Base-by-base conservation (phyloP, 257 asterid species). In the Petunia axillaris region DNA sequence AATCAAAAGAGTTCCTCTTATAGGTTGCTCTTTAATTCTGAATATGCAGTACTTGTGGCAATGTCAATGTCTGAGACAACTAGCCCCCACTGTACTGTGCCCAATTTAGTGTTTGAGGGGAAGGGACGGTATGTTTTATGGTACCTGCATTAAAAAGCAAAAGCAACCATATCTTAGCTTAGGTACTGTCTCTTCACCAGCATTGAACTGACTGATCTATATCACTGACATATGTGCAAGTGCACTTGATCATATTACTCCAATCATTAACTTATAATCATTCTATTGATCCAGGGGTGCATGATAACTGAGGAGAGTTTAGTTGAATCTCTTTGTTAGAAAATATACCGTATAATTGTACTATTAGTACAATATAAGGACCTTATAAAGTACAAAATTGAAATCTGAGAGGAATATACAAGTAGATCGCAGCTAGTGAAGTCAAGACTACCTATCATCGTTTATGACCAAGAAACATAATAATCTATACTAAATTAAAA, bases 131-230 rank as follows among this genome's bases (percentile, higher is more conserved):
- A n/a, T 60, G 53, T 81, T 76, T 70, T 37, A 25, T 52, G 79
- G 76, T 78, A 59, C 66, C 80, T 40, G 63, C 64, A 78, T 81
- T 80, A 14, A 66, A 75, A 86, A 83, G 85, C 89, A 64, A 86
- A 81, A 38, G 75, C 46, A 55, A 53, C 60, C 48, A 40, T 64
- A 59, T 62, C 52, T 67, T 62, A 75, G 39, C 81, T 62, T 55
- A 55, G 48, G 58, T 62, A 81, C 58, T 40, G 59, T 60, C 84
- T 37, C 78, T 52, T 63, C 68, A 74, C 16, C 60, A 57, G 36
- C 36, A 15, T 1, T n/a, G 63, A 57, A 57, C 9, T 57, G 36
- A 57, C 63, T 15, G 36, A 57, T 57, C 36, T 41, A 25, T 25
- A 25, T 43, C 14, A 43, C 15, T 15, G 43, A 41, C 75, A 7